Conservation (phyloP, 352 stramenopile genomes). For the Phytophthora agathidicida region DNA sequence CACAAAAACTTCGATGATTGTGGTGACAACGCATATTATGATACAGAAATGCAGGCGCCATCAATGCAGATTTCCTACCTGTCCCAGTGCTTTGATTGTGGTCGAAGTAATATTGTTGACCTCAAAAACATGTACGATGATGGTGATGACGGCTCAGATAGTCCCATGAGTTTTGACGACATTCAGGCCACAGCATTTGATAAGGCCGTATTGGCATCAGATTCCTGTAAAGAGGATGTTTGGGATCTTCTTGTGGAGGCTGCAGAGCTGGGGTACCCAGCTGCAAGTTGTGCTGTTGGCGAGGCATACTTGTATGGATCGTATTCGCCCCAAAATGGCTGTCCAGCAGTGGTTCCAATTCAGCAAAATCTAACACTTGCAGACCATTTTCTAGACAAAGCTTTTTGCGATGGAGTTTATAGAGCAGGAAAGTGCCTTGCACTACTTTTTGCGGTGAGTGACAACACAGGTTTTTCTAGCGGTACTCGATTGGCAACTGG, state of each 20-base stretch:
- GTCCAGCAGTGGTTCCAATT: slow-evolving; percentile 1
- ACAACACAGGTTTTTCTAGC: neutral
- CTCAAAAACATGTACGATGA: neutral
- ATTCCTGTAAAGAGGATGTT: slow-evolving; percentile 27
- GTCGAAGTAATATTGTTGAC: neutral
- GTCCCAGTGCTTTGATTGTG: slow-evolving; percentile 28
- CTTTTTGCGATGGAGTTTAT: slow-evolving; percentile 20
- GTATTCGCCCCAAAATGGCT: slow-evolving; percentile 21
- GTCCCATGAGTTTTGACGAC: slow-evolving; percentile 5
- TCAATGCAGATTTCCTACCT: slow-evolving; percentile 50
- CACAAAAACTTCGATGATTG: slow-evolving; percentile 34
- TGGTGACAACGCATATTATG: neutral
- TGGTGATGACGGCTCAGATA: neutral
- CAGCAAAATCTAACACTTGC: slow-evolving; percentile 31
- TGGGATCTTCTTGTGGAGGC: slow-evolving; percentile 45
- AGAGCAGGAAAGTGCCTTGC: slow-evolving; percentile 38
- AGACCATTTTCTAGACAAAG: slow-evolving; percentile 19
- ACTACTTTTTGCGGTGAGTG: slow-evolving; percentile 16
- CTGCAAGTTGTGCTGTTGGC: slow-evolving; percentile 36
- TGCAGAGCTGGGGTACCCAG: slow-evolving; percentile 36
- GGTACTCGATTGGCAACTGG: slow-evolving; percentile 31
- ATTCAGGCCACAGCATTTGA: slow-evolving; percentile 18
- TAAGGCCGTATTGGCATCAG: neutral
- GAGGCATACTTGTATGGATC: slow-evolving; percentile 46
- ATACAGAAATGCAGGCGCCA: neutral